phyloP scores from a whole-genome alignment of 1,284 basidiomycete species.

The Tilletiaria anomala region DNA sequence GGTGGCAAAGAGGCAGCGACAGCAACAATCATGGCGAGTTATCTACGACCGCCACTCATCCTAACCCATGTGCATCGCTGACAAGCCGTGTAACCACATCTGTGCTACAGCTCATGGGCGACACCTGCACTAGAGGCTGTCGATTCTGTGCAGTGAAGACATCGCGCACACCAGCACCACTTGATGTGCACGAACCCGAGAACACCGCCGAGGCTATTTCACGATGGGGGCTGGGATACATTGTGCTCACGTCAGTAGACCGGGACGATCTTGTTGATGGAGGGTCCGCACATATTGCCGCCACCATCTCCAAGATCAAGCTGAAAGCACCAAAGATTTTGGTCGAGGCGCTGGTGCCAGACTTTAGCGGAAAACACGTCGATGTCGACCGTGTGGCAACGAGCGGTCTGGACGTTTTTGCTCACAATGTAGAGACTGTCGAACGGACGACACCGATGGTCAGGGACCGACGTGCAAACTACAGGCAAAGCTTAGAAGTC shows the following conservation, averaged over 20 bases:
- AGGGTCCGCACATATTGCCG: constrained; percentile 82
- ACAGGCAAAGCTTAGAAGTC: constrained; percentile 74
- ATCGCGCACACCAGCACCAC: constrained; percentile 65
- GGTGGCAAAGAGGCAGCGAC: constrained; percentile 69
- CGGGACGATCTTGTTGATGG: constrained; percentile 88
- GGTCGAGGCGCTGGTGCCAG: constrained; percentile 90
- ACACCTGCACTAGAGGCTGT: constrained; percentile 94
- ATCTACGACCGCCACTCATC: not conserved
- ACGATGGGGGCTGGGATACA: constrained; percentile 95
- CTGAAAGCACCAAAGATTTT: constrained; percentile 83
- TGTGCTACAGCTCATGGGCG: constrained; percentile 75
- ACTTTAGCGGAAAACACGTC: constrained; percentile 67
- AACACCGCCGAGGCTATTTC: constrained; percentile 96
- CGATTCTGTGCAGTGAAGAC: constrained; percentile 98
- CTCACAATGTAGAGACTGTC: constrained; percentile 92
- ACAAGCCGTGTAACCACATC: no score
- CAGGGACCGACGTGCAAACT: constrained; percentile 82
- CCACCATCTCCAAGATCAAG: constrained; percentile 88
- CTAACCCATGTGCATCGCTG: no score
- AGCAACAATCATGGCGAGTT: constrained; percentile 65
- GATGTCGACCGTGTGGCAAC: constrained; percentile 64
- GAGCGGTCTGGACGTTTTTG: constrained; percentile 86
- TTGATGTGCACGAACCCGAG: constrained; percentile 94
- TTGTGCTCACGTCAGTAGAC: constrained; percentile 92
- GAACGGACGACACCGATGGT: constrained; percentile 88